Evolutionary conservation across 2,329 filamentous ascomycete genomes (phyloP).

Genomic region (Exutisphaerella laricina): DNA sequence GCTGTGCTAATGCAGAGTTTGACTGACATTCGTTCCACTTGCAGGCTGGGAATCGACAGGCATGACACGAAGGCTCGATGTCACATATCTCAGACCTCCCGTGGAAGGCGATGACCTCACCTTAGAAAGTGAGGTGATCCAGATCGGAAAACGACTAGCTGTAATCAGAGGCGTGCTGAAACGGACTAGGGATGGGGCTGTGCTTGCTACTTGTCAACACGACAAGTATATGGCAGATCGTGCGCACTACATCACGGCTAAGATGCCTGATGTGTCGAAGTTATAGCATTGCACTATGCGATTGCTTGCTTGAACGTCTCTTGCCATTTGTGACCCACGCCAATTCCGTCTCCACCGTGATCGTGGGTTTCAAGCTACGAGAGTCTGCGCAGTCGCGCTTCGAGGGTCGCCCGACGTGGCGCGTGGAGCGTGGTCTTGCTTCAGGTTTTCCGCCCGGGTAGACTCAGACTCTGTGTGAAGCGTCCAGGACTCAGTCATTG

Average conservation of each 20-base stretch:
- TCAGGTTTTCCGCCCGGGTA: too few species aligned
- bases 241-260: slow-evolving; percentile 8
- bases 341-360: too few species aligned
- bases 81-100: slow-evolving; percentile 41
- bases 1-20: slow-evolving; percentile 1
- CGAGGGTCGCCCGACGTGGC: too few species aligned
- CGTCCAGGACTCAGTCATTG: too few species aligned
- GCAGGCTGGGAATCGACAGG: slow-evolving; percentile 38
- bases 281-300: background rate
- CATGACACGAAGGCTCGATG: slow-evolving; percentile 38
- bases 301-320: background rate
- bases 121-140: slow-evolving; percentile 40
- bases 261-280: slow-evolving; percentile 1
- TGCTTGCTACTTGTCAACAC: slow-evolving; percentile 29
- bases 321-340: too few species aligned
- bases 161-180: slow-evolving; percentile 37
- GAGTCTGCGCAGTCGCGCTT: too few species aligned
- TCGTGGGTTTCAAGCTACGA: too few species aligned
- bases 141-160: slow-evolving; percentile 38
- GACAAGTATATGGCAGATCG: slow-evolving; percentile 16
- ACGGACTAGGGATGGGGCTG: slow-evolving; percentile 27
- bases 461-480: too few species aligned
- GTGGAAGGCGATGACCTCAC: slow-evolving; percentile 35
- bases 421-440: too few species aligned
- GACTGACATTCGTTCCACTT: slow-evolving; percentile 13